These are phyloP conservation scores for Rhizoclosmatium hyalinum DNA, from an alignment of 371 early-diverging fungal genomes.

Conservation along the genomic window DNA sequence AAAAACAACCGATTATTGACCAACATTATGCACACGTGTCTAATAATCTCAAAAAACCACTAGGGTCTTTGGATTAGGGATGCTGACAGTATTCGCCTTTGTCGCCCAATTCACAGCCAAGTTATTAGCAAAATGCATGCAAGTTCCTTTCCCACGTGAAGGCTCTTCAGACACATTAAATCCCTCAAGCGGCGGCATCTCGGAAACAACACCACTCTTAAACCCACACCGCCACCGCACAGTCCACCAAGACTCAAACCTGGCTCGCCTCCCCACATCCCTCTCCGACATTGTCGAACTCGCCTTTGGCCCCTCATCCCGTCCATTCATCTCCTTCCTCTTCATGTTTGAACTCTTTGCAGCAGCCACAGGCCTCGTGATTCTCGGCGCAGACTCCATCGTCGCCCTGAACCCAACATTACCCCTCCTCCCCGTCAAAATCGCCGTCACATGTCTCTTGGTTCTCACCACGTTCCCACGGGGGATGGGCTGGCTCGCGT, in stretches of 20 bases:
- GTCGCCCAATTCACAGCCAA: conserved; percentile 73
- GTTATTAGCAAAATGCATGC: conserved; percentile 67
- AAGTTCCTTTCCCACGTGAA: conserved; percentile 32
- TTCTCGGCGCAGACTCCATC: conserved; percentile 64
- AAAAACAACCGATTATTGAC: too few relatives aligned
- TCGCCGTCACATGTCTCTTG: conserved; percentile 32
- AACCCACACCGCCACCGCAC: conserved; percentile 17
- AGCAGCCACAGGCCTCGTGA: conserved; percentile 63
- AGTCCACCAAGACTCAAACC: background rate
- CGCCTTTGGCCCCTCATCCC: conserved; percentile 72
- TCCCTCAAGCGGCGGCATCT: background rate
- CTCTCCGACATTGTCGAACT: conserved; percentile 74
- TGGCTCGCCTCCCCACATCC: conserved; percentile 34
- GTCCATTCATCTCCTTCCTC: conserved; percentile 50
- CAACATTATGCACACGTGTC: background rate
- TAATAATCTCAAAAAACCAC: background rate
- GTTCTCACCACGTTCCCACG: conserved; percentile 45
- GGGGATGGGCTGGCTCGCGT: conserved; percentile 40
- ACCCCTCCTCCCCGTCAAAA: conserved; percentile 44
- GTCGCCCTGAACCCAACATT: conserved; percentile 50
- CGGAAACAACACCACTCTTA: conserved; percentile 24
- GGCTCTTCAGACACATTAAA: background rate
- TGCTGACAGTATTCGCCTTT: conserved; percentile 63
- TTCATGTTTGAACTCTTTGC: conserved; percentile 74
- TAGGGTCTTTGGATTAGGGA: conserved; percentile 49